These are phyloP conservation scores for Hippophae tibetana DNA, from an alignment of 306 rosid species.

Conservation along the genomic window DNA sequence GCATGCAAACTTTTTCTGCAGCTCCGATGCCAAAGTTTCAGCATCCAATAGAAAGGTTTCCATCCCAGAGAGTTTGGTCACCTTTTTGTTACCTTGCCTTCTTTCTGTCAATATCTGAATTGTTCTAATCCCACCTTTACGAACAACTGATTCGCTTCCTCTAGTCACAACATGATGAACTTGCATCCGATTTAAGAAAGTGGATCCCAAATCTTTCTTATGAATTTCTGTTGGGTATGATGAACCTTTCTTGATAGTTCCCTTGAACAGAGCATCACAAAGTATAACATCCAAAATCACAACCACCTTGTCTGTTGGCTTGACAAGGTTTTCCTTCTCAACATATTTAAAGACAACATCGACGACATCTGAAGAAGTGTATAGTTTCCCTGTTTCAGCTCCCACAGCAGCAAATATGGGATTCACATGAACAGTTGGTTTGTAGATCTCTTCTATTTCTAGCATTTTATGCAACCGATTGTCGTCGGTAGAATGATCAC, in stretches of 20 bases:
- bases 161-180: slow-evolving; percentile 79
- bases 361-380: slow-evolving; percentile 65
- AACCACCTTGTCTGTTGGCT: slow-evolving; percentile 47
- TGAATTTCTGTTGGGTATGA: slow-evolving; percentile 82
- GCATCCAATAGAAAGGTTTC: slow-evolving; percentile 77
- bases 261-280: slow-evolving; percentile 83
- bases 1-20: slow-evolving; percentile 93
- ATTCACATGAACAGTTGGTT: slow-evolving; percentile 77
- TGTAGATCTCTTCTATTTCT: slow-evolving; percentile 80
- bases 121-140: slow-evolving; percentile 75
- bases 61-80: slow-evolving; percentile 79
- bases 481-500: slow-evolving; percentile 37
- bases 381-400: slow-evolving; percentile 54
- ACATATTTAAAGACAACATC: slow-evolving; percentile 63
- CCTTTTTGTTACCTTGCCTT: slow-evolving; percentile 88
- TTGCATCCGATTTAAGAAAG: slow-evolving; percentile 76
- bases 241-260: slow-evolving; percentile 78
- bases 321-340: slow-evolving; percentile 69
- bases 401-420: slow-evolving; percentile 67
- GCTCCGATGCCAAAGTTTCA: slow-evolving; percentile 81
- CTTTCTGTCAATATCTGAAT: slow-evolving; percentile 84
- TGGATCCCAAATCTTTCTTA: slow-evolving; percentile 63
- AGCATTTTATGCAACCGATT: slow-evolving; percentile 42
- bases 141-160: slow-evolving; percentile 75
- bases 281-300: slow-evolving; percentile 60